Conservation (phyloP, 495 filamentous ascomycete species). For the Penicillium riverlandense region DNA sequence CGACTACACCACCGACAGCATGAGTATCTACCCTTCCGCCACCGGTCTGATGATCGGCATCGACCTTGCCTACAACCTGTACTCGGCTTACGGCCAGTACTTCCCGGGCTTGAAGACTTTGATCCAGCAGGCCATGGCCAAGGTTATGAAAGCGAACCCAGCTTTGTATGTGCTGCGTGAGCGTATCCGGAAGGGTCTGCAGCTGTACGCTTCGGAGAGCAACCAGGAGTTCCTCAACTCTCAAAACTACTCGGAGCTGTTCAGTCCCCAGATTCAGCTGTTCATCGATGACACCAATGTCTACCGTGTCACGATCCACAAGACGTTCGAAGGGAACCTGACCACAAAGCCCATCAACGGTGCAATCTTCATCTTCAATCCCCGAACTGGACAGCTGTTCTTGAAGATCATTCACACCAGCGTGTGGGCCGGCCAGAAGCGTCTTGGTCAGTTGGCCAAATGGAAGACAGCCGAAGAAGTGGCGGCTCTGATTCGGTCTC, state of each 20-base stretch:
- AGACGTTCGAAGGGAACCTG: conserved; percentile 98
- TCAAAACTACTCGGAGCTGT: conserved; percentile 98
- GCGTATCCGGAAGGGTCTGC: conserved; percentile 97
- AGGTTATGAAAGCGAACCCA: conserved; percentile 99
- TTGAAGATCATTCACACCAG: conserved; percentile 99
- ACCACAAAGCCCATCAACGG: conserved; percentile 99
- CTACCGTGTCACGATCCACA: conserved; percentile 99
- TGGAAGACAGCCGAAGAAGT: conserved; percentile 99
- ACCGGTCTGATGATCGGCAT: conserved; percentile 98
- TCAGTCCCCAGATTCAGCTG: conserved; percentile 97
- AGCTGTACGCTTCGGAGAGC: conserved; percentile 96
- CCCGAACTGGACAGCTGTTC: conserved; percentile 94
- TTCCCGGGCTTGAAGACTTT: conserved; percentile 98
- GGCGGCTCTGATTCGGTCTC: conserved; percentile 89
- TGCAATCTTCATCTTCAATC: conserved; percentile 99
- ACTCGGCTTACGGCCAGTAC: conserved; percentile 96
- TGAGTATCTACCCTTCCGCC: conserved; percentile 97
- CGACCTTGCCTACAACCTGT: conserved; percentile 96
- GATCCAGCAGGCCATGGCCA: conserved; percentile 96
- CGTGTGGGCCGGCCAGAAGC: conserved; percentile 99
- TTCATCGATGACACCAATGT: conserved; percentile 99
- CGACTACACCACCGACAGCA: conserved; percentile 98
- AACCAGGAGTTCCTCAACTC: conserved; percentile 99
- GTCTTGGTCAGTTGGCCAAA: conserved; percentile 95
- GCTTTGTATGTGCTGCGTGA: conserved; percentile 94